Conservation (phyloP, 2,329 filamentous ascomycete species). For the Beauveria pseudobassiana region DNA sequence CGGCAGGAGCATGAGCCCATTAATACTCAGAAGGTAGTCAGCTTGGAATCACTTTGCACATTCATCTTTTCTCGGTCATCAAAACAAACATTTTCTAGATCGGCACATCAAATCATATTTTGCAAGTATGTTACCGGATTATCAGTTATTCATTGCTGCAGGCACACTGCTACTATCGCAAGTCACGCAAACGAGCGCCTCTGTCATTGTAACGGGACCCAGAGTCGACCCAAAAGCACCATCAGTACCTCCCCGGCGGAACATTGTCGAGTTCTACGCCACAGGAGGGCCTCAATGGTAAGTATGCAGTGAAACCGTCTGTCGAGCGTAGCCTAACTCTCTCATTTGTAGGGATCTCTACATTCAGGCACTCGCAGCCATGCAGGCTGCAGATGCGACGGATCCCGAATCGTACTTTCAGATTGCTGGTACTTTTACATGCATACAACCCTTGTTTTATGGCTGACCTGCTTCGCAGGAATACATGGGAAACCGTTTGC, state of each 20-base stretch:
- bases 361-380: conserved; percentile 35
- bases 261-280: conserved; percentile 39
- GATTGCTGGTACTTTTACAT: conserved; percentile 32
- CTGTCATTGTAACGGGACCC: conserved; percentile 29
- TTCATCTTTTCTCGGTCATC: background rate
- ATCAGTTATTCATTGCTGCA: conserved; percentile 2
- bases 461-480: conserved; percentile 17
- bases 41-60: background rate
- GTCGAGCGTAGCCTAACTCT: conserved; percentile 11
- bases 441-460: too few relatives aligned
- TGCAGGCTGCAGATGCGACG: conserved; percentile 33
- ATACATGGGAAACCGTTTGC: conserved; percentile 36
- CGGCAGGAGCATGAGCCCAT: background rate
- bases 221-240: conserved; percentile 28
- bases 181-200: background rate
- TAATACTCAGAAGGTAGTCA: background rate
- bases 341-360: conserved; percentile 37
- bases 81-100: background rate
- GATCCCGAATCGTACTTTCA: conserved; percentile 44
- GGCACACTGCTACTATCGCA: background rate
- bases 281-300: conserved; percentile 38
- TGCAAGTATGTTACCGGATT: conserved; percentile 2
- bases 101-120: background rate
- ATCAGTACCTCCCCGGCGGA: conserved; percentile 35
- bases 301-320: conserved; percentile 9